phyloP scores from a whole-genome alignment of 192 early-diverging fungal genomes.

The Entophlyctis luteolus region DNA sequence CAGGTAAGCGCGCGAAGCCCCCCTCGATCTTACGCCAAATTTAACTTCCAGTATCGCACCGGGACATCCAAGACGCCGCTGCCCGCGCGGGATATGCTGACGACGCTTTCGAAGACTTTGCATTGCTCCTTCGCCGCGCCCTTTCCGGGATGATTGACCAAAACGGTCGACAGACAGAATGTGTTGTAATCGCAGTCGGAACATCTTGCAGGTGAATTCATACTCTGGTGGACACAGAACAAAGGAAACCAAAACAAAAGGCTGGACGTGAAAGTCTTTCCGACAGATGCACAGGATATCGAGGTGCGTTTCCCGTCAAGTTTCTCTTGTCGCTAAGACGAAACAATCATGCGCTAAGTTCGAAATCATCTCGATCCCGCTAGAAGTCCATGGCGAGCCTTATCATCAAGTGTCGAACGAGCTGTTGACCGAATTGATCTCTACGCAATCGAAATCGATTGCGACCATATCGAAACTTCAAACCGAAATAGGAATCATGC shows the following conservation, averaged over 20 bases:
- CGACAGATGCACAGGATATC: background rate
- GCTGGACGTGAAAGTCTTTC: constrained; percentile 10
- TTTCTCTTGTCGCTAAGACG: background rate
- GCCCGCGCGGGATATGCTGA: background rate
- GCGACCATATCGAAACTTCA: background rate
- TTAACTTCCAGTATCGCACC: constrained; percentile 6
- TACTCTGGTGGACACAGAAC: too few species aligned
- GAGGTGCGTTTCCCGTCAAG: background rate
- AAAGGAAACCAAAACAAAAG: background rate
- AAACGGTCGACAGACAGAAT: constrained; percentile 15
- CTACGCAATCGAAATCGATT: background rate
- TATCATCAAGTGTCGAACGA: background rate
- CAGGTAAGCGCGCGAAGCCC: background rate
- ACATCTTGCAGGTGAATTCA: too few species aligned
- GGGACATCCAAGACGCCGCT: background rate
- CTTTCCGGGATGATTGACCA: constrained; percentile 1
- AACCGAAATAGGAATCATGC: background rate
- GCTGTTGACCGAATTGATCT: background rate
- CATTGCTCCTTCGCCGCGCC: background rate
- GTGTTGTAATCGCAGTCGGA: background rate
- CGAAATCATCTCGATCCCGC: constrained; percentile 11
- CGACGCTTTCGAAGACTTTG: background rate
- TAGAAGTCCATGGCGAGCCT: background rate
- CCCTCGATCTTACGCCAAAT: too few species aligned
- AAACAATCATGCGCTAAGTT: background rate